Evolutionary conservation across 345 rosid species (phyloP).

Genomic region (Gynandropsis gynandra): DNA sequence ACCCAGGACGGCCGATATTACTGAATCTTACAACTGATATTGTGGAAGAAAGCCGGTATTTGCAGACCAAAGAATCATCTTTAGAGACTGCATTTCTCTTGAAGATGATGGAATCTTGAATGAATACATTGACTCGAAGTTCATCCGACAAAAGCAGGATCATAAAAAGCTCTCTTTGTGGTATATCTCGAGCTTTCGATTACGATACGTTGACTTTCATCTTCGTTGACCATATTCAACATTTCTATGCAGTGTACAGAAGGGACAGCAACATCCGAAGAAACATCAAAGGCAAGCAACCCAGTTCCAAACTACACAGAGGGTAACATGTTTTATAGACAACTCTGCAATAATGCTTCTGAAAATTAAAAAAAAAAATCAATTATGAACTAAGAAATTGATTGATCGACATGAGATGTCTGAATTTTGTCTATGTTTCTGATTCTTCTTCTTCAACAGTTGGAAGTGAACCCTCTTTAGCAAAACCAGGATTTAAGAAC

Average conservation of each 20-base stretch:
- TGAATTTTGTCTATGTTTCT: slow-evolving; percentile 33
- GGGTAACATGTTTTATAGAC: too few species aligned
- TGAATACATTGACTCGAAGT: too few species aligned
- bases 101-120: slow-evolving; percentile 54
- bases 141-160: too few species aligned
- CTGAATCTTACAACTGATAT: slow-evolving; percentile 70
- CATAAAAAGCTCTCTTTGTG: not conserved
- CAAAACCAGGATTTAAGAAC: slow-evolving; percentile 70
- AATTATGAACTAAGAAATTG: too few species aligned
- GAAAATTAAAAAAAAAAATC: not conserved
- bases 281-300: too few species aligned
- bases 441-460: slow-evolving; percentile 65
- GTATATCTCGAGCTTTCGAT: not conserved
- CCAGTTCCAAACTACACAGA: not conserved
- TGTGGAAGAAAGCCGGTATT: slow-evolving; percentile 80
- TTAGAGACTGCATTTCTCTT: slow-evolving; percentile 70
- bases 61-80: slow-evolving; percentile 69
- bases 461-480: slow-evolving; percentile 62
- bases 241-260: too few species aligned
- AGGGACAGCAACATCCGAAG: too few species aligned
- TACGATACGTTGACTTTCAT: not conserved
- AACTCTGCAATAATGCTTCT: too few species aligned
- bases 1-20: slow-evolving; percentile 57
- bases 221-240: too few species aligned
- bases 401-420: too few species aligned